Evolutionary conservation across 192 early-diverging fungal genomes (phyloP).

Genomic region (Backusella tarrabulga): DNA sequence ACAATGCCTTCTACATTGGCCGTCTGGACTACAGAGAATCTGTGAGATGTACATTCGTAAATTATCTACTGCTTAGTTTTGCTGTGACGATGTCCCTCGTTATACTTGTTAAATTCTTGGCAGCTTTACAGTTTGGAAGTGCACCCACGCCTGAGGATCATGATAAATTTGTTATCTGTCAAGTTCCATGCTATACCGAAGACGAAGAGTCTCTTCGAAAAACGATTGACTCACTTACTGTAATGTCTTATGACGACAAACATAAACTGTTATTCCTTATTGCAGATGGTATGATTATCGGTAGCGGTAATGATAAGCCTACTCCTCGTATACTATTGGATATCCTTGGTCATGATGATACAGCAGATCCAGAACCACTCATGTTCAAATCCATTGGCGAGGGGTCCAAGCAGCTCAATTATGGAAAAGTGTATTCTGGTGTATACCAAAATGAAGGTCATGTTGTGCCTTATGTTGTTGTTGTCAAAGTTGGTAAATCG

Average conservation of each 20-base stretch:
- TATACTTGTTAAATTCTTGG: slow-evolving; percentile 72
- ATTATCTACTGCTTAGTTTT: slow-evolving; percentile 81
- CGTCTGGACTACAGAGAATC: slow-evolving; percentile 75
- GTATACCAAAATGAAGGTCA: slow-evolving; percentile 75
- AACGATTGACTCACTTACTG: slow-evolving; percentile 73
- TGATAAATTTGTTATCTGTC: slow-evolving; percentile 78
- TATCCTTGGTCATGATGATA: slow-evolving; percentile 60
- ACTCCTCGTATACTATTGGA: slow-evolving; percentile 83
- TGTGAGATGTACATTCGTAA: slow-evolving; percentile 78
- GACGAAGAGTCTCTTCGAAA: slow-evolving; percentile 73
- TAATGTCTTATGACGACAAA: slow-evolving; percentile 75
- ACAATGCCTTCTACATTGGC: slow-evolving; percentile 83
- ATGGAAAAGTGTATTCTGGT: slow-evolving; percentile 81
- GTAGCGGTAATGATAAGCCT: slow-evolving; percentile 76
- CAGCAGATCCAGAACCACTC: slow-evolving; percentile 59
- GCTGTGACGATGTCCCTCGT: slow-evolving; percentile 76
- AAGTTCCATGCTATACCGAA: slow-evolving; percentile 84
- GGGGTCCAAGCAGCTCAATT: slow-evolving; percentile 77
- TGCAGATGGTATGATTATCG: slow-evolving; percentile 81
- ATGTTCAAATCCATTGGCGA: slow-evolving; percentile 77
- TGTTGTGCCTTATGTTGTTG: slow-evolving; percentile 75
- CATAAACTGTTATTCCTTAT: slow-evolving; percentile 77
- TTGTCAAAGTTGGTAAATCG: slow-evolving; percentile 78
- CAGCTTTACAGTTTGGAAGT: slow-evolving; percentile 69
- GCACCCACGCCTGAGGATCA: slow-evolving; percentile 64